These are phyloP conservation scores for Cyclotella baltica DNA, from an alignment of 108 stramenopile genomes.

Conservation along the genomic window DNA sequence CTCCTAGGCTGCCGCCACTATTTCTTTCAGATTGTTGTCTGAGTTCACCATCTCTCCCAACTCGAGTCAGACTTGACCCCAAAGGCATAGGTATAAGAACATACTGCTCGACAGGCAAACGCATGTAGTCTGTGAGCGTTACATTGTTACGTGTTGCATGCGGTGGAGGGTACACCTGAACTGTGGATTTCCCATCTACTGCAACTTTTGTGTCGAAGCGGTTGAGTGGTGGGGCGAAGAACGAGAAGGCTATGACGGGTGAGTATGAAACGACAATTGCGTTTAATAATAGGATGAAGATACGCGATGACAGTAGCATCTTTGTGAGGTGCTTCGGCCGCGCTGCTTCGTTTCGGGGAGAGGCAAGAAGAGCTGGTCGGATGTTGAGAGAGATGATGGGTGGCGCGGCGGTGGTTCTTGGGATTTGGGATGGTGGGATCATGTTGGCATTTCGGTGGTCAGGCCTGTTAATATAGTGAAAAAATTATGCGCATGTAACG, in stretches of 20 bases:
- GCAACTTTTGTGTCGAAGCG: constrained; percentile 40
- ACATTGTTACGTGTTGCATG: constrained; percentile 26
- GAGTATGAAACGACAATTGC: background rate
- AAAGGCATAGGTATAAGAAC: constrained; percentile 57
- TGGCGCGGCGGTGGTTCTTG: too few species aligned
- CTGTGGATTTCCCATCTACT: constrained; percentile 30
- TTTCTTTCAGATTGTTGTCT: background rate
- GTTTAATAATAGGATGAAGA: too few species aligned
- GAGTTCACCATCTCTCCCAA: background rate
- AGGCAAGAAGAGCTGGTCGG: too few species aligned
- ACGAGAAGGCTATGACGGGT: background rate
- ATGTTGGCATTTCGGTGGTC: too few species aligned
- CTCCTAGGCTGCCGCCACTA: background rate
- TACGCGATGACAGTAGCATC: too few species aligned
- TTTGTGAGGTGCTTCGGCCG: too few species aligned
- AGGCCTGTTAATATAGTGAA: too few species aligned
- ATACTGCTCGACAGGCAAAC: constrained; percentile 55
- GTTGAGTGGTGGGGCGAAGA: background rate
- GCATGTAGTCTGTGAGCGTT: constrained; percentile 51
- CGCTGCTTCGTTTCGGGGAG: too few species aligned
- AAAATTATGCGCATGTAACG: too few species aligned
- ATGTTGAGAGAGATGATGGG: too few species aligned
- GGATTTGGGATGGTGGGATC: too few species aligned
- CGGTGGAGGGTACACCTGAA: constrained; percentile 20
- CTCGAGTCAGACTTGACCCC: constrained; percentile 37